These are phyloP conservation scores for Dimocarpus longan DNA, from an alignment of 345 rosid genomes.

Conservation along the genomic window DNA sequence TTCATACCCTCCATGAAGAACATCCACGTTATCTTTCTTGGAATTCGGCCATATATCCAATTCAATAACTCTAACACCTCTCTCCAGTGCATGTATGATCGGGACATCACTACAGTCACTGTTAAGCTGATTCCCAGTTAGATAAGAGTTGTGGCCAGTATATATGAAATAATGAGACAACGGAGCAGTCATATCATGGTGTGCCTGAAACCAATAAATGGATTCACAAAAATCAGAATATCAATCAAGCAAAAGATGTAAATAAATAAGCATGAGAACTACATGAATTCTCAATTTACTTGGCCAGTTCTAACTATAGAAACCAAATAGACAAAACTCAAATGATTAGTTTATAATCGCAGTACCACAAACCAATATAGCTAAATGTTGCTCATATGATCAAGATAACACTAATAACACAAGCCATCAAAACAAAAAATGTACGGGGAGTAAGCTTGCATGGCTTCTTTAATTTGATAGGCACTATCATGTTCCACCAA, in stretches of 20 bases:
- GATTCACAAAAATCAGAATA: constrained; percentile 2
- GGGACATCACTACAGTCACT: constrained; percentile 96
- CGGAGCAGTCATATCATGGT: constrained; percentile 87
- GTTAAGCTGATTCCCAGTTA: constrained; percentile 91
- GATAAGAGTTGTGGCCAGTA: constrained; percentile 92
- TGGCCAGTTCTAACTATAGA: neutral
- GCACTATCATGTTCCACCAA: neutral
- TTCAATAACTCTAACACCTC: constrained; percentile 88
- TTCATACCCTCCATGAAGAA: constrained; percentile 91
- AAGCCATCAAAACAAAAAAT: neutral
- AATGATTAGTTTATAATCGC: neutral
- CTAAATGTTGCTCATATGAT: neutral
- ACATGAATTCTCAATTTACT: neutral
- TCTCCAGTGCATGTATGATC: constrained; percentile 63
- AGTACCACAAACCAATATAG: neutral
- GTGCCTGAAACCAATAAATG: constrained; percentile 53
- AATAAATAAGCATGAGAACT: neutral
- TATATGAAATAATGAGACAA: constrained; percentile 84
- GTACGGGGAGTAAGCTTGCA: neutral
- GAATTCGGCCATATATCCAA: constrained; percentile 98
- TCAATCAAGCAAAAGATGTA: neutral
- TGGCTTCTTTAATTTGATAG: neutral
- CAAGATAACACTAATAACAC: too few relatives aligned
- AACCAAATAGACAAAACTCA: neutral
- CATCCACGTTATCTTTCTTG: constrained; percentile 61